Percentiles rank a stretch among this genome's conserved stretches.
These are phyloP conservation scores for Suillus subluteus DNA, from an alignment of 768 basidiomycete genomes.

Conservation along the genomic window DNA sequence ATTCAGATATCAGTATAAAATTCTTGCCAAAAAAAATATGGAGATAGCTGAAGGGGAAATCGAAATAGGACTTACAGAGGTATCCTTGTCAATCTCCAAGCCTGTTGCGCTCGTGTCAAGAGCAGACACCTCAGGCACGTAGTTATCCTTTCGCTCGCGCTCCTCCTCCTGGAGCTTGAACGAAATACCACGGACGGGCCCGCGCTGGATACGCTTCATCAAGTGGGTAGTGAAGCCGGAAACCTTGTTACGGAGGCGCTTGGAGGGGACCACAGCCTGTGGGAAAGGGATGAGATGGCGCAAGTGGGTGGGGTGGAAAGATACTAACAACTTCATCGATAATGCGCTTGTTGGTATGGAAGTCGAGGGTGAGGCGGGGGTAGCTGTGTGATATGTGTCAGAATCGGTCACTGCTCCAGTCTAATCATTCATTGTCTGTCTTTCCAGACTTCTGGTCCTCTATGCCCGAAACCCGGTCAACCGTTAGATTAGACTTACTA, in stretches of 20 bases:
- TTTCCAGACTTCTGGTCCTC: neutral
- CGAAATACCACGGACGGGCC: conserved; percentile 98
- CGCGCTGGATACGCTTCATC: conserved; percentile 99
- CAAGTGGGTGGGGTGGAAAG: conserved; percentile 12
- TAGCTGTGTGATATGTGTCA: conserved; percentile 59
- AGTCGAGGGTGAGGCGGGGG: conserved; percentile 98
- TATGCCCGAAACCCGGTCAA: neutral
- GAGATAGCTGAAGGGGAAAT: conserved; percentile 1
- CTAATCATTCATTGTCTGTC: neutral
- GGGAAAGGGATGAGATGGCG: conserved; percentile 6
- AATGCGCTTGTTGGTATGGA: conserved; percentile 99
- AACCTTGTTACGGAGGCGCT: conserved; percentile 99
- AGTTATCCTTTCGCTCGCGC: conserved; percentile 99
- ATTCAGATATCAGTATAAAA: neutral
- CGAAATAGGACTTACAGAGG: conserved; percentile 68
- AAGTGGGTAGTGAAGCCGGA: conserved; percentile 99
- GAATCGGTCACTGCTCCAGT: neutral
- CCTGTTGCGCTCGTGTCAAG: conserved; percentile 77
- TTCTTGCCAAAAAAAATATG: neutral
- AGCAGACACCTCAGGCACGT: conserved; percentile 97
- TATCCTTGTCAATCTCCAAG: conserved; percentile 89
- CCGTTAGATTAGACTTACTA: conserved; percentile 61
- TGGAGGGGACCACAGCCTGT: conserved; percentile 93
- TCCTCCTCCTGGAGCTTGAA: conserved; percentile 99
- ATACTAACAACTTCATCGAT: conserved; percentile 92